phyloP scores from a whole-genome alignment of 768 basidiomycete genomes.

The Leucocoprinus leucothites region DNA sequence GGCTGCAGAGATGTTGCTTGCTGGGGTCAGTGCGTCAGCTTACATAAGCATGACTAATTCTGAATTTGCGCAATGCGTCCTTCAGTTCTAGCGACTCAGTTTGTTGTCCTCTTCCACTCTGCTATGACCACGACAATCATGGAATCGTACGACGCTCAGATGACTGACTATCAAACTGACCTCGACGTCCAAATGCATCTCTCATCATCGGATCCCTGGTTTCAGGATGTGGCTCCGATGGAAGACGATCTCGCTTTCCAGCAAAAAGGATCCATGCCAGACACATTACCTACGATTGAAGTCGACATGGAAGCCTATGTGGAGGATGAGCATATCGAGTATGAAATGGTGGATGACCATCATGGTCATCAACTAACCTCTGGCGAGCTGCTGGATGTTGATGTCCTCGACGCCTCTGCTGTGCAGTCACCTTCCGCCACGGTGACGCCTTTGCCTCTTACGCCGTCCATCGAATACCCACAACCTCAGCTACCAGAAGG shows the following conservation, averaged over 20 bases:
- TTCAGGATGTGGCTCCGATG: conserved; percentile 16
- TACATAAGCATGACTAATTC: conserved; percentile 6
- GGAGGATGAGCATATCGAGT: conserved; percentile 16
- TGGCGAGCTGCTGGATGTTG: conserved; percentile 16
- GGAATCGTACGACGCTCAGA: conserved; percentile 15
- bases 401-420: conserved; percentile 12
- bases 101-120: conserved; percentile 1
- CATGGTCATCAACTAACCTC: conserved; percentile 8
- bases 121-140: conserved; percentile 14
- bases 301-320: conserved; percentile 19
- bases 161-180: conserved; percentile 17
- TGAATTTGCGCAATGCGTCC: background rate
- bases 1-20: background rate
- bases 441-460: conserved; percentile 2
- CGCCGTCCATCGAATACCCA: background rate
- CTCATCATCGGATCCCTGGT: conserved; percentile 17
- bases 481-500: background rate
- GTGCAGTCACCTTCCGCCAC: conserved; percentile 6
- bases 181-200: conserved; percentile 17
- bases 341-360: conserved; percentile 17
- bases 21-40: conserved; percentile 15
- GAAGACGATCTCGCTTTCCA: conserved; percentile 14
- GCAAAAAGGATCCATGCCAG: background rate
- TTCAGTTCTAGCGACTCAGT: background rate
- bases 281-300: conserved; percentile 12